Base-by-base conservation (phyloP, 2,329 filamentous ascomycete species). In the Xylaria sp. region DNA sequence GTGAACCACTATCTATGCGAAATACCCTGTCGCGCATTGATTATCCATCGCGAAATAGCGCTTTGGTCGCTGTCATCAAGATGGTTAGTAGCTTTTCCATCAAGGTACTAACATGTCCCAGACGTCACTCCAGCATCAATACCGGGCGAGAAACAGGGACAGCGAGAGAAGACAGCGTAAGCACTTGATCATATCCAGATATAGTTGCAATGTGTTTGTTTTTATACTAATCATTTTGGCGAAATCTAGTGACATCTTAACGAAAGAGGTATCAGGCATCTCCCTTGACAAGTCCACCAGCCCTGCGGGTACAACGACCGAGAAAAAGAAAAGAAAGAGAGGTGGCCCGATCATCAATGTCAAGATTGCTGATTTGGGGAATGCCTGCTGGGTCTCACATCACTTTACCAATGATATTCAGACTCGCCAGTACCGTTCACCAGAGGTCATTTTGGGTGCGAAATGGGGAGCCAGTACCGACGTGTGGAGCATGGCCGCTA, bases 381-480 rank as follows among this genome's bases (percentile, higher is more conserved):
- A 99, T 80, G 96, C 96, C 23, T 99, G 96, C 84, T 99, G 96
- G 96, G 94, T 97, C 33, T 94, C 94, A 73, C 96, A 99, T 79
- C 96, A 99, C 82, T 99, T 99, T 82, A 99, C 96, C 78, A 98
- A 99, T 79, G 96, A 99, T 80, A 99, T 99, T 77, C 96, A 99
- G 80, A 99, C 96, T 9, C 88, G 96, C 77, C 96, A 99, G 82
- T 99, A 99, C 81, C 88, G 96, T 66, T 98, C 96, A 1, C 96
- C 96, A 1, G 96, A 99, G 82, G 96, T 99, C 66, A 98, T 99
- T 69, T 85, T 99, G 23, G 96, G 96, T 48, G 90, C 94, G 2
- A 98, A 98, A 84, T 99, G 96, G 96, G 96, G 96, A 74, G 96
- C 96, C n/a, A 98, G 95, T 79, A 98, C 96, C 1, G 96, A 99